These are phyloP conservation scores for Fomitiporia mediterranea DNA, from an alignment of 1,284 basidiomycete genomes.

Conservation along the genomic window DNA sequence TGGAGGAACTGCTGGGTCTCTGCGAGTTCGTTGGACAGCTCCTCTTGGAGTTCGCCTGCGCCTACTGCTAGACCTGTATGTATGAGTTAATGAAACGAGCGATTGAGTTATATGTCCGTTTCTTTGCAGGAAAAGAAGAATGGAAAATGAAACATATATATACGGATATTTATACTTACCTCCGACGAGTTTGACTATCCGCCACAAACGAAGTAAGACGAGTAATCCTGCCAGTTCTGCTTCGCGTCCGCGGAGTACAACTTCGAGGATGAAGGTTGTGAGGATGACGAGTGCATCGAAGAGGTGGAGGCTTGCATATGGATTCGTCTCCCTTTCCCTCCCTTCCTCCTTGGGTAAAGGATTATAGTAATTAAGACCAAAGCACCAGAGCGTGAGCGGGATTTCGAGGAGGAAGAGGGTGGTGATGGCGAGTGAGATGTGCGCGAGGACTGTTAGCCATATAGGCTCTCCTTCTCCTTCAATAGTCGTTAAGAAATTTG, in stretches of 20 bases:
- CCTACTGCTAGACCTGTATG: constrained; percentile 62
- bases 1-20: constrained; percentile 45
- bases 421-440: constrained; percentile 63
- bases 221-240: constrained; percentile 66
- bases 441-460: constrained; percentile 59
- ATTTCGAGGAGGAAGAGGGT: constrained; percentile 73
- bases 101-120: too few species aligned
- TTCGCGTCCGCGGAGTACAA: constrained; percentile 59
- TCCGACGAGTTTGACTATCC: constrained; percentile 72
- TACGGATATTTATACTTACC: constrained; percentile 38
- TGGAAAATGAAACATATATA: background rate
- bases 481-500: background rate
- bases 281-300: constrained; percentile 71
- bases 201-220: constrained; percentile 71
- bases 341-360: constrained; percentile 36
- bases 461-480: constrained; percentile 36
- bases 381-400: constrained; percentile 58
- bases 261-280: constrained; percentile 67
- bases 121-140: background rate
- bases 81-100: too few species aligned
- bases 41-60: constrained; percentile 64
- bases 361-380: constrained; percentile 54
- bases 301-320: constrained; percentile 57
- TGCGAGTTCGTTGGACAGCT: constrained; percentile 42
- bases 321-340: constrained; percentile 29